phyloP scores from a whole-genome alignment of 2,329 filamentous ascomycete species.

The Trichoderma guizhouense region DNA sequence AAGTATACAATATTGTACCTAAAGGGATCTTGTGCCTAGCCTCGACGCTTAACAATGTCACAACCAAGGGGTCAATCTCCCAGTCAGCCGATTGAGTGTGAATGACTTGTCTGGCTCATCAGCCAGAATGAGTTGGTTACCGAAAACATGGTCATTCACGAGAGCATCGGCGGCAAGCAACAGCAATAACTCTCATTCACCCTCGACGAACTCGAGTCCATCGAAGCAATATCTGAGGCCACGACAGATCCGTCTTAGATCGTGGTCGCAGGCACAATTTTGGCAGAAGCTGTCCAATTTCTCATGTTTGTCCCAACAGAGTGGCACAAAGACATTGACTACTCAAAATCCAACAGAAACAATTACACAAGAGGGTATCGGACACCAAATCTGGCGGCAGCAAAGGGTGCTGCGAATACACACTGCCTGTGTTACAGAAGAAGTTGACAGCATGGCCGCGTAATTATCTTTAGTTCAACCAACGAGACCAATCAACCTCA shows the following conservation, averaged over 20 bases:
- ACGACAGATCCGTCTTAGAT: not conserved
- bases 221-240: not conserved
- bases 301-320: not conserved
- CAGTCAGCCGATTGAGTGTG: not conserved
- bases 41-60: not conserved
- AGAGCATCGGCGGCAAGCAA: not conserved
- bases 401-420: no score
- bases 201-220: not conserved
- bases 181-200: not conserved
- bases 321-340: not conserved
- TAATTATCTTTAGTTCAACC: no score
- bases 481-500: no score
- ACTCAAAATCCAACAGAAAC: not conserved
- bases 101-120: not conserved
- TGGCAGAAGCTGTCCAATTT: not conserved
- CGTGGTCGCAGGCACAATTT: not conserved
- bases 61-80: not conserved
- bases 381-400: not conserved
- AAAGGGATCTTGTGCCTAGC: not conserved
- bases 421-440: no score
- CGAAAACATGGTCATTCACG: not conserved
- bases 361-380: not conserved
- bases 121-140: not conserved
- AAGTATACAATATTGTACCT: not conserved
- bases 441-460: no score